Evolutionary conservation across 352 stramenopile genomes (phyloP), one percentile per base, ranked within the genome.

Genomic region (Phytophthora cajani): DNA sequence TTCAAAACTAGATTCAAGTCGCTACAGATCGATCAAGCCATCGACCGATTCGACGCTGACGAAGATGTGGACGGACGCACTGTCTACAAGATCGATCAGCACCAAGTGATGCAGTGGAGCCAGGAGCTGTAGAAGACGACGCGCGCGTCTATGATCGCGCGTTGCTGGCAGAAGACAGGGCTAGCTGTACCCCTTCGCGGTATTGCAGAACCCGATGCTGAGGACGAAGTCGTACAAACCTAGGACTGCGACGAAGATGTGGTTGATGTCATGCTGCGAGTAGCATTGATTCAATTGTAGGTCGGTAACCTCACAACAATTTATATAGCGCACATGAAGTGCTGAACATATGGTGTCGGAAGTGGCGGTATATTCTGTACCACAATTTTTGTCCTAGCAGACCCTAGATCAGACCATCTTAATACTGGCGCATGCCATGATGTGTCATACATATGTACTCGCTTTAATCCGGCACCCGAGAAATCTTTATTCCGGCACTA

Each of bases 121-220:
- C 8, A 27, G 27, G 8, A 30, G 5, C 14, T 58, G 30, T 58
- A 17, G 32, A 23, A 30, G 7, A 23, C 32, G 30, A 59, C n/a
- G 6, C 7, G 6, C 5, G 53, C 17, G n/a, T 25, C 32, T 30
- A 59, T 32, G 12, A 36, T 59, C 10, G 30, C 53, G 3, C 53
- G 49, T 33, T 59, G 53, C n/a, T 59, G 53, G n/a, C 30, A 59
- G 23, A 59, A 47, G n/a, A 30, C 32, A 11, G 53, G n/a, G 1
- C 32, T 59, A 30, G 30, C 17, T 2, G 16, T 19, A 0, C 53
- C 32, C 23, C 5, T 59, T 11, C 53, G 32, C 33, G 53, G 32
- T 10, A 30, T 59, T 12, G n/a, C 44, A 19, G 32, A 32, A 36
- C 5, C 27, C 11, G 30, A 47, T 8, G 32, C 17, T 14, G 53